These are phyloP conservation scores for Crepidotus variabilis DNA, from an alignment of 768 basidiomycete genomes.

Conservation along the genomic window DNA sequence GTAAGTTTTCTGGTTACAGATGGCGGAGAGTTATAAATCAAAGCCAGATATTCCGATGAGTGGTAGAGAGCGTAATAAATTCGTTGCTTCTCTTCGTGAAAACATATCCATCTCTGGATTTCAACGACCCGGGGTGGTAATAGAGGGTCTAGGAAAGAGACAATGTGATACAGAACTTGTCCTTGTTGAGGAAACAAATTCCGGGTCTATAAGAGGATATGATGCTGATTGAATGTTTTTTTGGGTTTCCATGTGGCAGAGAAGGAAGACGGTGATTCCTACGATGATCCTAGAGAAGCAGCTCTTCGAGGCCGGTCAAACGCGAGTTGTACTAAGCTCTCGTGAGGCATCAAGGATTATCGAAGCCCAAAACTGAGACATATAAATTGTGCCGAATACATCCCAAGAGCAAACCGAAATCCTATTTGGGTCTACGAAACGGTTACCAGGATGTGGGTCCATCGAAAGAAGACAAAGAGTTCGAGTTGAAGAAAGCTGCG, in stretches of 20 bases:
- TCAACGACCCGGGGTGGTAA: not conserved
- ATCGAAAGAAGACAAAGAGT: not conserved
- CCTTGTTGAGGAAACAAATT: not conserved
- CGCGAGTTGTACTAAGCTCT: no score
- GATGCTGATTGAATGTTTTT: not conserved
- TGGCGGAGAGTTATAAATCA: not conserved
- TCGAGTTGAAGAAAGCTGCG: not conserved
- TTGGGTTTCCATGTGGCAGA: not conserved
- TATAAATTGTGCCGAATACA: not conserved
- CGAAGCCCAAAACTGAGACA: not conserved
- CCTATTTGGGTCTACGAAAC: not conserved
- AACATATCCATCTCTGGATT: not conserved
- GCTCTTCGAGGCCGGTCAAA: not conserved
- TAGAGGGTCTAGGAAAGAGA: not conserved
- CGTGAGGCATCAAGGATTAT: not conserved
- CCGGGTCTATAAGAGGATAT: not conserved
- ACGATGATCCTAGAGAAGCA: not conserved
- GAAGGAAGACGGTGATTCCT: not conserved
- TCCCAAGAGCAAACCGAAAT: not conserved
- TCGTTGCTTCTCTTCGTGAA: not conserved
- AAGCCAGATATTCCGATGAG: not conserved
- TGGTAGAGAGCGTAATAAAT: not conserved
- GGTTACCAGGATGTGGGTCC: not conserved
- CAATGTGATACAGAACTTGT: not conserved
- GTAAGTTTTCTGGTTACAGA: not conserved